phyloP scores from a whole-genome alignment of 2,329 filamentous ascomycete genomes.

The Onygenales sp. region DNA sequence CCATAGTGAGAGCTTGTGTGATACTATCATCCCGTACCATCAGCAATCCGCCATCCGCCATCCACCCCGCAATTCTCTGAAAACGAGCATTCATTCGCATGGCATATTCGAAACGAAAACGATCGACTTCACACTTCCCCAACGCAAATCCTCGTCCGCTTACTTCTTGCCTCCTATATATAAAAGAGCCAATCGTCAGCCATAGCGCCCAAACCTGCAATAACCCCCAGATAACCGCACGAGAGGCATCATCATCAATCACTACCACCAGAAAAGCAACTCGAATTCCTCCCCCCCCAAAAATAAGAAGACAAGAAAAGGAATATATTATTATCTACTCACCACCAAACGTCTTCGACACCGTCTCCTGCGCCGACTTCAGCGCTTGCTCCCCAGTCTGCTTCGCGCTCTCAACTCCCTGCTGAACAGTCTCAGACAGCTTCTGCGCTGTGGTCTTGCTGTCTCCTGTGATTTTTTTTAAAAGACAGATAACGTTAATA shows the following conservation, averaged over 20 bases:
- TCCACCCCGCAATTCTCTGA: neutral
- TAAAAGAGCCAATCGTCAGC: neutral
- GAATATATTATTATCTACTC: neutral
- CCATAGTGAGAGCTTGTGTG: too few species aligned
- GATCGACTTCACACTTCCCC: neutral
- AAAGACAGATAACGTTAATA: neutral
- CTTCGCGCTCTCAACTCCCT: conserved; percentile 8
- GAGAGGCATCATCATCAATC: too few species aligned
- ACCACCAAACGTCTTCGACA: conserved; percentile 9
- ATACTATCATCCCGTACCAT: neutral
- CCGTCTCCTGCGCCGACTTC: conserved; percentile 10
- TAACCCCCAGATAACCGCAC: neutral
- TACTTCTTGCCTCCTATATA: neutral
- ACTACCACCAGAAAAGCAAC: too few species aligned
- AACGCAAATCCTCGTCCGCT: neutral
- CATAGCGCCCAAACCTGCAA: neutral
- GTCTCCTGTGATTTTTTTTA: conserved; percentile 7
- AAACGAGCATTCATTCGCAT: neutral
- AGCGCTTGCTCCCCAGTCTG: conserved; percentile 1
- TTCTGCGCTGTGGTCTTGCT: conserved; percentile 12
- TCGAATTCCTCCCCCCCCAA: too few species aligned
- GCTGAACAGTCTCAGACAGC: conserved; percentile 9
- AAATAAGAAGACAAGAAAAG: too few species aligned
- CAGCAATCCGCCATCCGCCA: neutral
- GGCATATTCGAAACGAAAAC: neutral